Conservation (phyloP, 1,139 yeast genomes). For the Protomyces inouyei region DNA sequence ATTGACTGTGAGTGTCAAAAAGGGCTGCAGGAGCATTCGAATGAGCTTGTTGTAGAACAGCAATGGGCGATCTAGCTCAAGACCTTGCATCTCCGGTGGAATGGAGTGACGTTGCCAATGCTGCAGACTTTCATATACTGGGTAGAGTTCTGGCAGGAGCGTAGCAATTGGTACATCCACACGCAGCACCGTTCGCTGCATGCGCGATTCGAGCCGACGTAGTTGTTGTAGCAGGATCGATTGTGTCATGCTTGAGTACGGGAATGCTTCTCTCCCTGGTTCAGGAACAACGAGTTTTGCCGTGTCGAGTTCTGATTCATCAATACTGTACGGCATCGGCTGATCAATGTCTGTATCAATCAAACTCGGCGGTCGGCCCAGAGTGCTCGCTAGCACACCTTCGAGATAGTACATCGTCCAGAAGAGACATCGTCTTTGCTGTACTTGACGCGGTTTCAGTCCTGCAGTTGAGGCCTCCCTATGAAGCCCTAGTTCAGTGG, state of each 20-base stretch:
- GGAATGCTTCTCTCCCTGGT: not conserved
- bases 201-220: not conserved
- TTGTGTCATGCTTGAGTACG: not conserved
- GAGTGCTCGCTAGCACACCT: not conserved
- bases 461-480: not conserved
- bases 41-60: not conserved
- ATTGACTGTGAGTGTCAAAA: not conserved
- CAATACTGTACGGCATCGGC: not conserved
- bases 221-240: not conserved
- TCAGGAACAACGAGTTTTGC: not conserved
- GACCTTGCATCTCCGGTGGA: not conserved
- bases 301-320: not conserved
- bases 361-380: constrained; percentile 1
- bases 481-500: not conserved
- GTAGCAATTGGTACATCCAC: not conserved
- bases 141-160: not conserved
- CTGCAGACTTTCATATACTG: not conserved
- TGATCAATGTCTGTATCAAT: constrained; percentile 1
- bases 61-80: not conserved
- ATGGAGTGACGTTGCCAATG: not conserved
- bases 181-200: constrained; percentile 1
- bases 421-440: not conserved
- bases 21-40: not conserved
- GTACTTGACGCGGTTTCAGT: not conserved
- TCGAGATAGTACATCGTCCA: constrained; percentile 1